phyloP scores from a whole-genome alignment of 1,284 basidiomycete genomes.

The Coniferiporia weirii region DNA sequence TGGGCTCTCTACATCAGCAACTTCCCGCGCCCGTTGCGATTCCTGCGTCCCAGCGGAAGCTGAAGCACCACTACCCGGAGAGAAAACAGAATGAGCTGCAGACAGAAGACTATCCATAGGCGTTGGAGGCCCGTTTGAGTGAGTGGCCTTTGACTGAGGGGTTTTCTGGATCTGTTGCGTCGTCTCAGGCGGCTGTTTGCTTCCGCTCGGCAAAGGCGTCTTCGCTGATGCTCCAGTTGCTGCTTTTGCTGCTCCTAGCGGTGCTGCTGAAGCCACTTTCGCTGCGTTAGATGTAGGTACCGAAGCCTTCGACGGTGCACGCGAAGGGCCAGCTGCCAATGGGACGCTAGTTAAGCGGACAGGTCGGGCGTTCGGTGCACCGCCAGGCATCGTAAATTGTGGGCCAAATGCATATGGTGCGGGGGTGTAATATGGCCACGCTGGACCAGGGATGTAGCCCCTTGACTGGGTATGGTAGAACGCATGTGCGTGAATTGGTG shows the following conservation, averaged over 20 bases:
- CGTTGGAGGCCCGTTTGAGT: not conserved
- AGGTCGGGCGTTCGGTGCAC: not conserved
- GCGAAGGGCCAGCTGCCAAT: not conserved
- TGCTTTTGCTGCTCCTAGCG: not conserved
- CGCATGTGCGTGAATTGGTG: constrained; percentile 2
- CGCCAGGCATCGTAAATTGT: not conserved
- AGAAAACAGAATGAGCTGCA: constrained; percentile 12
- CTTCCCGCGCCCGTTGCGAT: not conserved
- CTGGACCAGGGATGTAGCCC: constrained; percentile 6
- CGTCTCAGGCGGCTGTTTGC: not conserved
- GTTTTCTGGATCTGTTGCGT: not conserved
- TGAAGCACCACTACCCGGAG: not conserved
- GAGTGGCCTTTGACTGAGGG: constrained; percentile 1
- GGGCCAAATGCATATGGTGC: constrained; percentile 8
- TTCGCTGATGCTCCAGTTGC: not conserved
- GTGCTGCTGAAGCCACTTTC: not conserved
- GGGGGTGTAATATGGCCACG: constrained; percentile 7
- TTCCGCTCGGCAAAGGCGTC: not conserved
- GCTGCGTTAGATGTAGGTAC: not conserved
- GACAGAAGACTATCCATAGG: constrained; percentile 14
- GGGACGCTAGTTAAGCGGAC: not conserved
- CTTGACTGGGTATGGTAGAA: constrained; percentile 3
- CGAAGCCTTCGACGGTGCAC: not conserved
- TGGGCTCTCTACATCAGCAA: not conserved
- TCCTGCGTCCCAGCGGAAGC: not conserved